Conservation (phyloP, 176 grass and related monocot species). For the Eragrostis curvula region DNA sequence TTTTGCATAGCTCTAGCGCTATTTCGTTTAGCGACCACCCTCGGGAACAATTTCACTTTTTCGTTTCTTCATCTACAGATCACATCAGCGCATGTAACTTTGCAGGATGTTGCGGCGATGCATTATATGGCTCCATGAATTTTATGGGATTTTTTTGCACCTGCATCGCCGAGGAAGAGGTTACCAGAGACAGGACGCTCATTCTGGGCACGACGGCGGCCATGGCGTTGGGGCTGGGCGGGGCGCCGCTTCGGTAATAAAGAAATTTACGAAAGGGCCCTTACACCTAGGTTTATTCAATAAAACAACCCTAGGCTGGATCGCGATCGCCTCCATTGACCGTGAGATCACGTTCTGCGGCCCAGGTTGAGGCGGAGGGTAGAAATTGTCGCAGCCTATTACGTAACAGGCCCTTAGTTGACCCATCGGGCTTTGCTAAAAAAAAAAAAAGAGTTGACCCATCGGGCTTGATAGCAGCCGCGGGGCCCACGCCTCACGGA, state of each 20-base stretch:
- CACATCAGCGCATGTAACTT: not conserved
- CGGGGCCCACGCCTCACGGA: not conserved
- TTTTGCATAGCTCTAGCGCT: too few species aligned
- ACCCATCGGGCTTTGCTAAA: not conserved
- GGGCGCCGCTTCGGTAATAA: not conserved
- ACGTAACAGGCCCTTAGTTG: not conserved
- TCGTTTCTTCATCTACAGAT: not conserved
- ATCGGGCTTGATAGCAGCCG: too few species aligned
- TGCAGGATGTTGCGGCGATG: not conserved
- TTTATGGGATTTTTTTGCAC: not conserved
- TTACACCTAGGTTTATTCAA: not conserved
- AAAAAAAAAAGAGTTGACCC: too few species aligned
- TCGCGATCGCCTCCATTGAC: not conserved
- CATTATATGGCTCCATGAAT: not conserved
- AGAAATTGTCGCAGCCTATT: too few species aligned
- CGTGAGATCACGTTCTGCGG: not conserved
- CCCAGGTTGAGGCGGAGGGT: not conserved
- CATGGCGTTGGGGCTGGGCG: not conserved
- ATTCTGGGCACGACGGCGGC: not conserved
- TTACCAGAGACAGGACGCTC: too few species aligned
- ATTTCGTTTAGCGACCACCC: not conserved
- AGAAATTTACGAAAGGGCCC: not conserved
- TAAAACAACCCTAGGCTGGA: too few species aligned
- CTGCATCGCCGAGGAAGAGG: not conserved
- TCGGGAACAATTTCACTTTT: too few species aligned